Conservation (phyloP, 2,329 filamentous ascomycete genomes). For the Sporothrix phasma region DNA sequence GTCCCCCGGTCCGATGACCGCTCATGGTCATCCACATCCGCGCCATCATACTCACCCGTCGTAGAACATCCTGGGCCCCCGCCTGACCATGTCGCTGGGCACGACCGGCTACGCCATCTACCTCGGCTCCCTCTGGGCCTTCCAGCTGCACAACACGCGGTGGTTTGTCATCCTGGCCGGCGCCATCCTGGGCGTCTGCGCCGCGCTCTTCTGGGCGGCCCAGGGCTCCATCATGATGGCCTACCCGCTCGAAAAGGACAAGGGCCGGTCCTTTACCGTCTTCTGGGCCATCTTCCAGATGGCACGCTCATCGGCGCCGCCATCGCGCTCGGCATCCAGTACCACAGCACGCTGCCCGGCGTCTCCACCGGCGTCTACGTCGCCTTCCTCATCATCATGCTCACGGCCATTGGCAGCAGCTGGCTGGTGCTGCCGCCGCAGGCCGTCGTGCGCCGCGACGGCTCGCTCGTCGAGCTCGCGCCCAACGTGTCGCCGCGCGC, state of each 20-base stretch:
- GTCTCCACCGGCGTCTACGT: background rate
- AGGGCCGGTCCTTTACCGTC: conserved; percentile 79
- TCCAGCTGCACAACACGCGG: background rate
- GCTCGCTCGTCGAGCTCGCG: conserved; percentile 57
- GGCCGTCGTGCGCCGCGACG: conserved; percentile 42
- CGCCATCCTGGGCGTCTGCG: background rate
- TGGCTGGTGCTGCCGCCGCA: background rate
- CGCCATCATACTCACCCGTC: background rate
- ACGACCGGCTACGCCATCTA: background rate
- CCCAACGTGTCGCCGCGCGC: conserved; percentile 64
- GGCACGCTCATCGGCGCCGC: conserved; percentile 74
- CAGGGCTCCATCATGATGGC: conserved; percentile 67
- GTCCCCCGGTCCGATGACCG: background rate
- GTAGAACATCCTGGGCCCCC: background rate
- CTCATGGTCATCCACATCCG: too few relatives aligned
- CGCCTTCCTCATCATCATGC: background rate
- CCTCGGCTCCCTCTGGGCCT: background rate
- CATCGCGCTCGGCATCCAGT: conserved; percentile 65
- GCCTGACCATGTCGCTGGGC: background rate
- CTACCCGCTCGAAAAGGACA: conserved; percentile 69
- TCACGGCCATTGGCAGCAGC: background rate
- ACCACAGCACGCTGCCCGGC: background rate
- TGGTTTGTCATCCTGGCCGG: background rate
- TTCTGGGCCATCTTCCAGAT: conserved; percentile 96
- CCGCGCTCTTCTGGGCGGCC: background rate